These are phyloP conservation scores for Juglanconis juglandina DNA, from an alignment of 2,329 filamentous ascomycete species.

Conservation along the genomic window DNA sequence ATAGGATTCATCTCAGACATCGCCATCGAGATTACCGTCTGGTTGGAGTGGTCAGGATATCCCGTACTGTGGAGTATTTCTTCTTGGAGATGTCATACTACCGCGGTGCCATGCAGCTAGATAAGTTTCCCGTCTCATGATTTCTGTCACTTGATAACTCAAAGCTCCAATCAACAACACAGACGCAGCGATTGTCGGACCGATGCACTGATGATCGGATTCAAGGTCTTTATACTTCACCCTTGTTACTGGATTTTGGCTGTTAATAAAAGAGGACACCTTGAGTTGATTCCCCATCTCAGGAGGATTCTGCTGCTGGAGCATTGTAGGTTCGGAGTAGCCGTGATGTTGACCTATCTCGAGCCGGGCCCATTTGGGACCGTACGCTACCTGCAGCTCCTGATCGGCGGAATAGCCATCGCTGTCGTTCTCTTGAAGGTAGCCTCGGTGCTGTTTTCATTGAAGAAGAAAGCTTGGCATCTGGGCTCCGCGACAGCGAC, in stretches of 20 bases:
- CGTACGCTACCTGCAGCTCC: not conserved
- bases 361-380: not conserved
- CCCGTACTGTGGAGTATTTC: no score
- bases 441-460: not conserved
- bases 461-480: not conserved
- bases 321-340: no score
- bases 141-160: not conserved
- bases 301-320: no score
- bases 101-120: not conserved
- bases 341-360: not conserved
- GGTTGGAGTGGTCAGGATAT: not conserved
- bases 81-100: not conserved
- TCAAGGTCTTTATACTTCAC: no score
- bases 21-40: not conserved
- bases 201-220: no score
- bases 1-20: not conserved
- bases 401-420: not conserved
- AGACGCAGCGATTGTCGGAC: no score
- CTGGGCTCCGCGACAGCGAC: not conserved
- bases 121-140: not conserved
- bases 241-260: no score
- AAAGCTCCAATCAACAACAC: not conserved
- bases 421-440: not conserved
- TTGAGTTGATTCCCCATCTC: no score
- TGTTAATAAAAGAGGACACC: no score